Base-by-base conservation (phyloP, 495 filamentous ascomycete species). In the Talaromyces thailandensis region DNA sequence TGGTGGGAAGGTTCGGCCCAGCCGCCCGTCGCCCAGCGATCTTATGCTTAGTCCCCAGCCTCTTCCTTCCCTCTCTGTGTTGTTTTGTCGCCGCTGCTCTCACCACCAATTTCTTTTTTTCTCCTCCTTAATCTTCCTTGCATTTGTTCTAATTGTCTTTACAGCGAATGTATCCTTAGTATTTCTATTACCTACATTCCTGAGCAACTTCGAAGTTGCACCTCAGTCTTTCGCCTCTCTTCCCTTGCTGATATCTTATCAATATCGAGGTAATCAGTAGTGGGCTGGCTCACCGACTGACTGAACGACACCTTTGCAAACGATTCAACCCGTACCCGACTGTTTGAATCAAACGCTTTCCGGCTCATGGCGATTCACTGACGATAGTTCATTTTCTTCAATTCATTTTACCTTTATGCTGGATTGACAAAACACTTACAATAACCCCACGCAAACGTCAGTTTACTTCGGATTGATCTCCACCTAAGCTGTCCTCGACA, bases 1-100 rank as follows among this genome's bases (percentile, higher is more conserved):
- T 61, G 59, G 59, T 40, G 59, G 59, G 59, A 61, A 61, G 59
- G 59, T 32, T 61, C 59, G 59, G 43, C 59, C 59, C 59, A 61
- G 59, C 59, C 59, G 59, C 59, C 59, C 43, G 43, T 23, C 59
- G 32, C 59, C 59, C 59, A 48, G 32, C 31, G 57, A 59, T 40
- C 57, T 25, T 26, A 45, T 59, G 18, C 48, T 23, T 40, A 40
- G 35, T 40, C 43, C 37, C 59, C 59, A 50, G 37, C 59, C 59
- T 48, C 37, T 45, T 51, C 21, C 23, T 24, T 40, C 56, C 21
- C 40, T 60, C 32, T 18, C 40, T 60, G 31, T 28, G 23, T 48
- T 45, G 25, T 23, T 58, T 45, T 26, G 35, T 45, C n/a, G n/a
- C 31, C 31, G 25, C 31, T 29, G 24, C 26, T 56, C 53, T 29